These are phyloP conservation scores for Sphaceloma murrayae DNA, from an alignment of 2,329 filamentous ascomycete genomes.

Conservation along the genomic window DNA sequence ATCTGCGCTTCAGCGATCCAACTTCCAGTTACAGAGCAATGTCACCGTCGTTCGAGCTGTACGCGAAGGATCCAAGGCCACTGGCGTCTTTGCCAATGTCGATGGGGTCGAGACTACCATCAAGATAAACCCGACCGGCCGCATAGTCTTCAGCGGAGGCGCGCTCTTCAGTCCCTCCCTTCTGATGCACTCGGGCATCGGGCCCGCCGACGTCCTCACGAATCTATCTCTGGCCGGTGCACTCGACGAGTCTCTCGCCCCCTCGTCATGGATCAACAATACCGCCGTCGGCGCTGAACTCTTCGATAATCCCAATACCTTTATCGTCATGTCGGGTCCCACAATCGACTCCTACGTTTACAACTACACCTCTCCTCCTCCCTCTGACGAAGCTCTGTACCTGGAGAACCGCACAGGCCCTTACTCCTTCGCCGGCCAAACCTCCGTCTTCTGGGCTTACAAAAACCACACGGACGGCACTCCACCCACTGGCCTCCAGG, in stretches of 20 bases:
- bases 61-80: constrained; percentile 33
- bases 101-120: constrained; percentile 26
- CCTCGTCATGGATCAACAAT: constrained; percentile 42
- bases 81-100: constrained; percentile 30
- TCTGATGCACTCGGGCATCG: constrained; percentile 36
- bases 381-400: constrained; percentile 11
- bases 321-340: constrained; percentile 17
- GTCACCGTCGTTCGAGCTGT: constrained; percentile 39
- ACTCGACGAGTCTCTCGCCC: constrained; percentile 24
- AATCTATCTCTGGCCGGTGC: constrained; percentile 30
- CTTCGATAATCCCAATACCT: constrained; percentile 23
- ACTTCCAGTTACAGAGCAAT: constrained; percentile 39
- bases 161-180: constrained; percentile 26
- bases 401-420: constrained; percentile 15
- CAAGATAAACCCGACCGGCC: constrained; percentile 26
- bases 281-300: constrained; percentile 41
- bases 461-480: constrained; percentile 47
- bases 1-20: constrained; percentile 32
- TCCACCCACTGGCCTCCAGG: constrained; percentile 37
- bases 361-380: constrained; percentile 13
- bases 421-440: constrained; percentile 36
- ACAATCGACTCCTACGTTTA: constrained; percentile 16
- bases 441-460: constrained; percentile 45
- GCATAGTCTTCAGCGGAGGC: constrained; percentile 32
- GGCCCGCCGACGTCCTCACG: constrained; percentile 16